Percentiles rank a stretch among this genome's conserved stretches.
Conservation (phyloP, 345 rosid genomes). For the Acer yangbiense region DNA sequence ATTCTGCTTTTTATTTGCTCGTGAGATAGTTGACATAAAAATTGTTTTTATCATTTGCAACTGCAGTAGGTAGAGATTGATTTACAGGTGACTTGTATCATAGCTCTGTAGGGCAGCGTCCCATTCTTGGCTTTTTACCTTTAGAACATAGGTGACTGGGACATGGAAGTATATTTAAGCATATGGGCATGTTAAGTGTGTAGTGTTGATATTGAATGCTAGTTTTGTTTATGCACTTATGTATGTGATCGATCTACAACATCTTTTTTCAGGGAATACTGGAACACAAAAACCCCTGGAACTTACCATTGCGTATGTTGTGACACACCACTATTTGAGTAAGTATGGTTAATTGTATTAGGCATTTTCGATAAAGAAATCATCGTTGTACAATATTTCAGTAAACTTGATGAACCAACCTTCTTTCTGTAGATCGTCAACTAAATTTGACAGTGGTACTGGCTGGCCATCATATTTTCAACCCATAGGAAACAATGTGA, state of each 20-base stretch:
- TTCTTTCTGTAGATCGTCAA: conserved; percentile 59
- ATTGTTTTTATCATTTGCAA: background rate
- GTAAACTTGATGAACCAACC: background rate
- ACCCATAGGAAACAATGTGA: conserved; percentile 68
- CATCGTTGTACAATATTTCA: background rate
- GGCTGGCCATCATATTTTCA: conserved; percentile 95
- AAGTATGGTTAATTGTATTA: conserved; percentile 19
- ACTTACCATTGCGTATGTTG: conserved; percentile 89
- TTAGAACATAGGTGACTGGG: background rate
- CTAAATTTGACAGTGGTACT: conserved; percentile 97
- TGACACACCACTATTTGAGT: conserved; percentile 79
- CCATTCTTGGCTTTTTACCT: background rate
- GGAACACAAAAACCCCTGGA: conserved; percentile 81
- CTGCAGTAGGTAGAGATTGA: background rate
- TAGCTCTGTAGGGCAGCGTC: background rate
- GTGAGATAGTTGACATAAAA: background rate
- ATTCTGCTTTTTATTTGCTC: background rate
- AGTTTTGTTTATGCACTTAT: background rate
- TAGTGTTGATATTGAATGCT: background rate
- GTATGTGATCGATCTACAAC: background rate
- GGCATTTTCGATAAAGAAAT: background rate
- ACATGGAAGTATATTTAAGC: background rate
- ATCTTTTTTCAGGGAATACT: conserved; percentile 56
- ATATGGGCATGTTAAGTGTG: background rate
- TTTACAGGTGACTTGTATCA: background rate